Evolutionary conservation across 257 asterid species (phyloP).

Genomic region (Capsicum chinense): DNA sequence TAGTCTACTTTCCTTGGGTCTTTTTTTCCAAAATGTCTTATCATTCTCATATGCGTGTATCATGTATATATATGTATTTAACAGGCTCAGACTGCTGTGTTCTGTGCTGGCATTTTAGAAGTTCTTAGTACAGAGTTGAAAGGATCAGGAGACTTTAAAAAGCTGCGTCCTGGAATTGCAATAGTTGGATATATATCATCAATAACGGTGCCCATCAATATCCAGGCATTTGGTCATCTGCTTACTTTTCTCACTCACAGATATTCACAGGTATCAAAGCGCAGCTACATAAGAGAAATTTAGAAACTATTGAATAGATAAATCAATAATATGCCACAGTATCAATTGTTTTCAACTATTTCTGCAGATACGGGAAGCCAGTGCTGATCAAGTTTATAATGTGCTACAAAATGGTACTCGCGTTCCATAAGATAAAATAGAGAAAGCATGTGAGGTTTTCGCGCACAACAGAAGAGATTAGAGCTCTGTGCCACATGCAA

Average conservation of each 20-base stretch:
- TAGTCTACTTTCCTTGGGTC: not conserved
- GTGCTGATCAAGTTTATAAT: conserved; percentile 78
- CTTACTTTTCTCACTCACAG: conserved; percentile 75
- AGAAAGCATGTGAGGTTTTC: conserved; percentile 73
- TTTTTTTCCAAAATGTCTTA: no score
- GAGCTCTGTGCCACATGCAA: conserved; percentile 61
- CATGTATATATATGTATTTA: conserved; percentile 1
- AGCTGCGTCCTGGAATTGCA: conserved; percentile 81
- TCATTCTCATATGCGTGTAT: no score
- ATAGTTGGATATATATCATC: conserved; percentile 88
- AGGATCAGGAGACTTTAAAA: conserved; percentile 83
- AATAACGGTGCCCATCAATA: conserved; percentile 56
- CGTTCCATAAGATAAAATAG: conserved; percentile 59
- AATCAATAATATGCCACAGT: not conserved
- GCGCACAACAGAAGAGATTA: conserved; percentile 67
- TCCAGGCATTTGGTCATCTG: conserved; percentile 67
- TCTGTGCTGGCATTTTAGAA: conserved; percentile 71
- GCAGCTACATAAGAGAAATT: conserved; percentile 10
- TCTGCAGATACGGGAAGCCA: conserved; percentile 71
- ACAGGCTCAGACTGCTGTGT: conserved; percentile 69
- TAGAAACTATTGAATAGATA: not conserved
- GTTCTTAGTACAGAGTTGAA: conserved; percentile 70
- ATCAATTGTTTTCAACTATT: not conserved
- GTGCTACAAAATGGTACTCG: conserved; percentile 64
- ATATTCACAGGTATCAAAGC: conserved; percentile 71